Evolutionary conservation across 2,329 filamentous ascomycete genomes (phyloP), one percentile per base, ranked within the genome.

Genomic region (Laburnicola sp.): DNA sequence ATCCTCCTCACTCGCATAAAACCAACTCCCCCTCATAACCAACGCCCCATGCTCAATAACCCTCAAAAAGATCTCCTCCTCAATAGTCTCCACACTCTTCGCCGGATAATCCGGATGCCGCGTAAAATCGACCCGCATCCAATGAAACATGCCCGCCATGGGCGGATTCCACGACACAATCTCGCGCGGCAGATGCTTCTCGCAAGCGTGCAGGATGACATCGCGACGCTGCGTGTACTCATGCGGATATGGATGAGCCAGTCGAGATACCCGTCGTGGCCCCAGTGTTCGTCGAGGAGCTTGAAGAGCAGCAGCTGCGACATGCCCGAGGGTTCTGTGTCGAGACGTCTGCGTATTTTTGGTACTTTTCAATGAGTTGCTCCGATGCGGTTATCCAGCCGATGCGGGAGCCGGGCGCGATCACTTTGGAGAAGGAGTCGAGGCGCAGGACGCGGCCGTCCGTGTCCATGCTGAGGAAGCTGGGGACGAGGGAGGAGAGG

Each of bases 101-200:
- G 65, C 75, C 1, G 71, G 69, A 31, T 80, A 79, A 9, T 82
- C 74, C 0, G 89, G 89, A 63, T 93, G 89, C 54, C 82, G 79
- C 21, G 75, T 78, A 64, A 84, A 83, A 61, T 90, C 81, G 16
- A 94, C 76, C 45, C 82, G 78, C 51, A 94, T 75, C 90, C 90
- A 94, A 68, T 89, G 87, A 82, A 99, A 99, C 94, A 99, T 99
- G 69, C 93, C 93, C 1, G 92, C 90, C 50, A 81, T 82, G 0
- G 93, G 92, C 0, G 89, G 82, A 25, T 78, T 82, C 91, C 92
- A 97, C 71, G 80, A 85, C 16, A 91, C 87, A 30, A 97, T 78
- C 22, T 88, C 86, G 23, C 70, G 75, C 0, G 92, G 91, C 21
- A 97, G 75, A 61, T 87, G 83, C 57, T 84, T 82, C 72, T 94